phyloP scores from a whole-genome alignment of 257 asterid genomes.

The Coffea eugenioides region DNA sequence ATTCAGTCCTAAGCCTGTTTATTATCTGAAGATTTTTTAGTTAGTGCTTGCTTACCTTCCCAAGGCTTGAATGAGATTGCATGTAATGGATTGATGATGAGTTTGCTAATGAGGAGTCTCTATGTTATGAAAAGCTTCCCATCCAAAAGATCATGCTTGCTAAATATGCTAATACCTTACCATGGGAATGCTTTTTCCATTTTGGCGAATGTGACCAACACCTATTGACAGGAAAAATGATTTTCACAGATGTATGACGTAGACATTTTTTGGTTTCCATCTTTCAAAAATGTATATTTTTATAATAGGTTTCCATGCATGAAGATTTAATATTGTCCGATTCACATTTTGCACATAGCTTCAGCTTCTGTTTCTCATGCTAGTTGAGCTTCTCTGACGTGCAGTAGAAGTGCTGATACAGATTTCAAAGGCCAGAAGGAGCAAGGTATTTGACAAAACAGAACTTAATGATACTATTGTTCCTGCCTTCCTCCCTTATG shows the following conservation, averaged over 20 bases:
- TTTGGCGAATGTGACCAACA: not conserved
- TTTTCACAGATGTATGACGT: not conserved
- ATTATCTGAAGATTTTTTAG: not conserved
- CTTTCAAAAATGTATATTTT: not conserved
- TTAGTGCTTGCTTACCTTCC: not conserved
- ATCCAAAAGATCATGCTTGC: not conserved
- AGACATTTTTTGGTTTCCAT: not conserved
- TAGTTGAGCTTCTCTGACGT: slow-evolving; percentile 28
- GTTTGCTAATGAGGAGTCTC: not conserved
- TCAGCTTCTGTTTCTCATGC: slow-evolving; percentile 25
- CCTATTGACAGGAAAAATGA: not conserved
- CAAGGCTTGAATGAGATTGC: not conserved
- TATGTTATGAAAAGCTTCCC: not conserved
- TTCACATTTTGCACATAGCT: not conserved
- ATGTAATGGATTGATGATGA: not conserved
- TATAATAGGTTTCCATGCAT: not conserved
- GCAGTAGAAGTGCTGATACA: slow-evolving; percentile 41
- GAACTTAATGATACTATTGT: not conserved
- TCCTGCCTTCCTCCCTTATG: not conserved
- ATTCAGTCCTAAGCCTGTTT: not conserved
- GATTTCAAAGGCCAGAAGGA: slow-evolving; percentile 25
- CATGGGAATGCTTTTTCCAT: not conserved
- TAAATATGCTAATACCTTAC: not conserved
- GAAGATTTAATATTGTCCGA: too few species aligned
- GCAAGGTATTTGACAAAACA: slow-evolving; percentile 37